Percentiles rank a stretch among this genome's conserved stretches.
These are phyloP conservation scores for Candida boidinii DNA, from an alignment of 805 yeast species.

Conservation along the genomic window DNA sequence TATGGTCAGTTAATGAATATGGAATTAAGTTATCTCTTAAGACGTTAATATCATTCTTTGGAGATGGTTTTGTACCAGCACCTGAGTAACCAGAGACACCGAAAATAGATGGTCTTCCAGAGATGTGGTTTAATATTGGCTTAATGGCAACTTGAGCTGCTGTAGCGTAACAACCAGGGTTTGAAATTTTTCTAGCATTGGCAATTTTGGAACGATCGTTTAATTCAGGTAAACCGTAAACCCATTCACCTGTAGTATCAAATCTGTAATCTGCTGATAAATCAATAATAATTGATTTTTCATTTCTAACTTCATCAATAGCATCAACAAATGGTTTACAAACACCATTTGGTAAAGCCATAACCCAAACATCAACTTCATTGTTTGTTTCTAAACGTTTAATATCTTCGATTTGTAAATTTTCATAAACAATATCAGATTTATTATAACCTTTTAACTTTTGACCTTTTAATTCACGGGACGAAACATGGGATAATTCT, in stretches of 20 bases:
- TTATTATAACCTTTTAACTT: conserved; percentile 83
- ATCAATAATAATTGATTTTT: conserved; percentile 79
- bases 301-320: conserved; percentile 41
- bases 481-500: conserved; percentile 88
- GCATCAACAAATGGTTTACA: conserved; percentile 84
- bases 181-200: conserved; percentile 73
- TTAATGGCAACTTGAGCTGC: conserved; percentile 91
- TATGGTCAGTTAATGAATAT: conserved; percentile 91
- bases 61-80: conserved; percentile 98
- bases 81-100: conserved; percentile 99
- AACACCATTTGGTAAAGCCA: conserved; percentile 98
- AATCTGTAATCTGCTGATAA: conserved; percentile 95
- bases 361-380: conserved; percentile 93
- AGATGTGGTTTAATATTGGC: conserved; percentile 64
- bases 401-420: conserved; percentile 82
- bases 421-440: conserved; percentile 69
- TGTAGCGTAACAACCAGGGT: conserved; percentile 99
- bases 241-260: conserved; percentile 83
- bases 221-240: conserved; percentile 92
- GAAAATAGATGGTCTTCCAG: conserved; percentile 75
- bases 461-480: conserved; percentile 88
- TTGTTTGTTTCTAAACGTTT: conserved; percentile 64
- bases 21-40: conserved; percentile 84
- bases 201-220: conserved; percentile 59
- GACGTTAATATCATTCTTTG: conserved; percentile 77